Conservation (phyloP, 768 basidiomycete genomes). For the Boletus coccyginus region DNA sequence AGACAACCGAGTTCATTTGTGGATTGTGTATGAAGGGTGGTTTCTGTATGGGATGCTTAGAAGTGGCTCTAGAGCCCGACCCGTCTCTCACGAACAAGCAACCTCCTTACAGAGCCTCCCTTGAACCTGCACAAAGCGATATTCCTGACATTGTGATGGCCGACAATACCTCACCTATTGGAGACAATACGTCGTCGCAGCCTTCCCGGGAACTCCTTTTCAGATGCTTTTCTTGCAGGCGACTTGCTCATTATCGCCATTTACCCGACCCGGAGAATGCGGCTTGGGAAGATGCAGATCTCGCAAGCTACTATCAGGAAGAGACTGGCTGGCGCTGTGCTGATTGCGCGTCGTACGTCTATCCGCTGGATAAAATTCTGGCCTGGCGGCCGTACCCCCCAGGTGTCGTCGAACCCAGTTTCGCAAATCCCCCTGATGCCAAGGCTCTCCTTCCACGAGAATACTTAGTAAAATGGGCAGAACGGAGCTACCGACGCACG, state of each 20-base stretch:
- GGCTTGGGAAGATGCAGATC: slow-evolving; percentile 35
- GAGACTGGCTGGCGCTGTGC: slow-evolving; percentile 63
- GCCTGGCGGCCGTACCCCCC: slow-evolving; percentile 87
- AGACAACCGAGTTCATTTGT: slow-evolving; percentile 81
- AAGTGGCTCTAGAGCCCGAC: slow-evolving; percentile 52
- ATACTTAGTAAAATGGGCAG: slow-evolving; percentile 90
- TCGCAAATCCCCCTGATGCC: slow-evolving; percentile 42
- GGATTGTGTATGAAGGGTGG: slow-evolving; percentile 72
- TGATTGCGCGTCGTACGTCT: slow-evolving; percentile 73
- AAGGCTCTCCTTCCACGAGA: slow-evolving; percentile 76
- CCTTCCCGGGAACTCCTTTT: slow-evolving; percentile 56
- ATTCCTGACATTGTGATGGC: slow-evolving; percentile 36
- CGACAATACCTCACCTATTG: slow-evolving; percentile 19
- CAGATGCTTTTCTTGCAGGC: slow-evolving; percentile 81
- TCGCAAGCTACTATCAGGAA: slow-evolving; percentile 63
- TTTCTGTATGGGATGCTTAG: slow-evolving; percentile 73
- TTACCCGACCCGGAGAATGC: slow-evolving; percentile 47
- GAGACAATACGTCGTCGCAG: slow-evolving; percentile 17
- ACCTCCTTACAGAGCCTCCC: background rate
- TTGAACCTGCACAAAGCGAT: slow-evolving; percentile 7
- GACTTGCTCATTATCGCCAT: slow-evolving; percentile 80
- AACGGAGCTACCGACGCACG: slow-evolving; percentile 70
- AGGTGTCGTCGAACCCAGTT: slow-evolving; percentile 53
- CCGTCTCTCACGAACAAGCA: slow-evolving; percentile 20
- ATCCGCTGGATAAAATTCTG: slow-evolving; percentile 76